Evolutionary conservation across 1,284 basidiomycete genomes (phyloP).

Genomic region (Pascua guehoae): DNA sequence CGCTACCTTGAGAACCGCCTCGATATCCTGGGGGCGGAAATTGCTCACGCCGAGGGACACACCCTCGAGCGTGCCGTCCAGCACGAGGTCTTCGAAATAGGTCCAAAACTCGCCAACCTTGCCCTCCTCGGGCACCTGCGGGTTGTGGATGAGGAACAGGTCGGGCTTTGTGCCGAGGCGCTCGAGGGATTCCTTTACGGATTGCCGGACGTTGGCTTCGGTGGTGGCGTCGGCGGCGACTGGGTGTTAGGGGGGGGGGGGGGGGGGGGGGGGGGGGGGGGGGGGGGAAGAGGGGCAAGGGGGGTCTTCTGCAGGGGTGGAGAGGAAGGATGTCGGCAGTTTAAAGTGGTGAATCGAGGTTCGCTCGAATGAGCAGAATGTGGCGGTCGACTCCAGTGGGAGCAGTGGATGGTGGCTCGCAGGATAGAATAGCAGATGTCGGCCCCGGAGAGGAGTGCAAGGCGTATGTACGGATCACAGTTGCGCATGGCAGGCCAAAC

Average conservation of each 20-base stretch:
- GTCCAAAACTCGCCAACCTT: slow-evolving; percentile 32
- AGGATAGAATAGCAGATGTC: too few relatives aligned
- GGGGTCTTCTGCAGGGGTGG: too few relatives aligned
- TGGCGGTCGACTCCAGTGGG: too few relatives aligned
- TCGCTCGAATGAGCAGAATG: too few relatives aligned
- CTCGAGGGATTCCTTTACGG: slow-evolving; percentile 24
- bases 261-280: too few relatives aligned
- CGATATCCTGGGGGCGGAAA: slow-evolving; percentile 41
- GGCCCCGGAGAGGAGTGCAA: too few relatives aligned
- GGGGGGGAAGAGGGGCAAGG: too few relatives aligned
- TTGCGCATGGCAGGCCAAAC: too few relatives aligned
- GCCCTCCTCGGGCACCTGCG: slow-evolving; percentile 26
- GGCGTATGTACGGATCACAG: too few relatives aligned
- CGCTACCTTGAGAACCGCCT: slow-evolving; percentile 47
- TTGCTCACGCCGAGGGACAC: slow-evolving; percentile 47
- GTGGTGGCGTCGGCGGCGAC: slow-evolving; percentile 7
- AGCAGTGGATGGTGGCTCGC: too few relatives aligned
- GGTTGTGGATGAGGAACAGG: slow-evolving; percentile 38
- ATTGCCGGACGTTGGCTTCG: slow-evolving; percentile 20
- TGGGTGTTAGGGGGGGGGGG: background rate
- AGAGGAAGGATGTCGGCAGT: too few relatives aligned
- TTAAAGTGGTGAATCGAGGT: too few relatives aligned
- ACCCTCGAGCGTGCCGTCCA: slow-evolving; percentile 61
- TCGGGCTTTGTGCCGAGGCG: slow-evolving; percentile 31
- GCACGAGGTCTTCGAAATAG: slow-evolving; percentile 40